phyloP scores from a whole-genome alignment of 1,284 basidiomycete species.

The Gomphus bonarii region DNA sequence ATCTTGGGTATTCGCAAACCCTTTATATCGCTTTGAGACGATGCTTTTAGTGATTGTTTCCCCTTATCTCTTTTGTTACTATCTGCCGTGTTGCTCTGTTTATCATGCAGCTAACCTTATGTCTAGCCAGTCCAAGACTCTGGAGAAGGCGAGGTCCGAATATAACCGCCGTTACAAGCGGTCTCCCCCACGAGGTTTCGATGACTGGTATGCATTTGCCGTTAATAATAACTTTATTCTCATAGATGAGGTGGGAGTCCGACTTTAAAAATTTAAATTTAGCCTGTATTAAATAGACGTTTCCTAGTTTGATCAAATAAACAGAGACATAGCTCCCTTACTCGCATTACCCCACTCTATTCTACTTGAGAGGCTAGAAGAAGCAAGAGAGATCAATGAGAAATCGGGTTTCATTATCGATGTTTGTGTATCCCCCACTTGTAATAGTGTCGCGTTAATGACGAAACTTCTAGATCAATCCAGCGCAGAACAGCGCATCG shows the following conservation, averaged over 20 bases:
- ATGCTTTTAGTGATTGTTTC: not conserved
- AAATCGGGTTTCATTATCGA: not conserved
- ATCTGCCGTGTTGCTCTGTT: not conserved
- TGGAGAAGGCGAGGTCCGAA: conserved; percentile 64
- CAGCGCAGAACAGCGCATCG: not conserved
- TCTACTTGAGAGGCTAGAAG: not conserved
- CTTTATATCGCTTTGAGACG: not conserved
- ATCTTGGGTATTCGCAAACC: not conserved
- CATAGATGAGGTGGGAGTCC: conserved; percentile 54
- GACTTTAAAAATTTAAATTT: not conserved
- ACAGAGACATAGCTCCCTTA: not conserved
- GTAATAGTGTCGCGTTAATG: not conserved
- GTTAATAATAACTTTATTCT: conserved; percentile 63
- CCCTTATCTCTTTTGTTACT: not conserved
- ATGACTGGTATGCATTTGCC: conserved; percentile 82
- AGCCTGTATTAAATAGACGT: not conserved
- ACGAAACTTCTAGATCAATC: not conserved
- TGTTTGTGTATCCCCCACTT: not conserved
- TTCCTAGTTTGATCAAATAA: not conserved
- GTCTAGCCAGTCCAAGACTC: conserved; percentile 62
- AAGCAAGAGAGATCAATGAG: not conserved
- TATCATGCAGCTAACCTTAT: conserved; percentile 21
- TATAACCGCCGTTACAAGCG: conserved; percentile 70
- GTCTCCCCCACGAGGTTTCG: conserved; percentile 81
- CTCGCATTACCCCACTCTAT: not conserved